A percentile compares a stretch with the other conserved stretches of the same genome.
Evolutionary conservation across 805 yeast genomes (phyloP).

Genomic region (Blastobotrys americana): DNA sequence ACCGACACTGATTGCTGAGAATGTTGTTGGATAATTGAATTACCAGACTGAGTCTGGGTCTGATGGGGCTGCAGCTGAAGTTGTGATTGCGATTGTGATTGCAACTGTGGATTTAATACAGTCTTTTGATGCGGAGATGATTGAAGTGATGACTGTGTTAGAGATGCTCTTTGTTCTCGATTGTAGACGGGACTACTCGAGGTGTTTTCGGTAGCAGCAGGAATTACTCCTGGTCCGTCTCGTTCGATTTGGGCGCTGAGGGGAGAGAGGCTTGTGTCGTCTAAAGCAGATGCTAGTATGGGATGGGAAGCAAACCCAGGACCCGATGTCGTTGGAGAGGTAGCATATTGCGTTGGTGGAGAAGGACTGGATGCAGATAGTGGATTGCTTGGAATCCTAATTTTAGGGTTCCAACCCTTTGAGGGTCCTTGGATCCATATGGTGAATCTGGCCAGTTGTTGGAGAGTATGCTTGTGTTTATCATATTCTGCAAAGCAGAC

Average conservation of each 20-base stretch:
- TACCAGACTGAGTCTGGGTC: slow-evolving; percentile 7
- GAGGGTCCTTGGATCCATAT: slow-evolving; percentile 28
- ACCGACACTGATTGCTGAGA: too few relatives aligned
- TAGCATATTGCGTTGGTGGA: slow-evolving; percentile 1
- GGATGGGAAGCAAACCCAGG: background rate
- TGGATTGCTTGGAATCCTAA: background rate
- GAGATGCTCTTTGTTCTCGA: too few relatives aligned
- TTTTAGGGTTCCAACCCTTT: background rate
- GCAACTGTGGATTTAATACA: too few relatives aligned
- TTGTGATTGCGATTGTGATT: background rate
- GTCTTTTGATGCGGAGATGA: too few relatives aligned
- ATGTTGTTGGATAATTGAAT: too few relatives aligned
- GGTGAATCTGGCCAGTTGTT: slow-evolving; percentile 28
- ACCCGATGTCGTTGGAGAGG: slow-evolving; percentile 1
- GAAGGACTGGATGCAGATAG: slow-evolving; percentile 4
- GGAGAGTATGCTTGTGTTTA: slow-evolving; percentile 28
- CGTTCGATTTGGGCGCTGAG: background rate
- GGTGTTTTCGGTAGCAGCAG: too few relatives aligned
- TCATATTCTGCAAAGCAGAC: slow-evolving; percentile 37
- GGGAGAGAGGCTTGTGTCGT: background rate
- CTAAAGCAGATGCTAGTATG: background rate
- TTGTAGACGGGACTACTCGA: too few relatives aligned
- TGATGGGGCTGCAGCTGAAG: background rate
- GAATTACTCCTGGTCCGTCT: too few relatives aligned
- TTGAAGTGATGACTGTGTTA: too few relatives aligned